Evolutionary conservation across 2,329 filamentous ascomycete genomes (phyloP).

Genomic region (Trichoderma lentiforme): DNA sequence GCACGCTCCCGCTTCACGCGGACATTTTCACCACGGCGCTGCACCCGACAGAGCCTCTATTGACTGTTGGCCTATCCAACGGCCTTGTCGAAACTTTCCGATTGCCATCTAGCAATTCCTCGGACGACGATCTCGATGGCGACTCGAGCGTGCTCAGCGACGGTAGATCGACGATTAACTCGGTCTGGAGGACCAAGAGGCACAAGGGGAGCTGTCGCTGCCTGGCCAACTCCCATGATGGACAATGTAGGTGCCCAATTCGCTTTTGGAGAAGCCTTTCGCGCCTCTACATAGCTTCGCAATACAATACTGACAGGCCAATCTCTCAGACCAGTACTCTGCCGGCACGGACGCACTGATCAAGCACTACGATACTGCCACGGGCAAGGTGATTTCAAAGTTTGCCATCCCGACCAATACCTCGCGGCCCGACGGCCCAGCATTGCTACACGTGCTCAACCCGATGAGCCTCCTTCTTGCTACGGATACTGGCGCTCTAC

Average conservation of each 20-base stretch:
- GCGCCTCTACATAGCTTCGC: not conserved
- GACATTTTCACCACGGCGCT: slow-evolving; percentile 88
- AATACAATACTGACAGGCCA: slow-evolving; percentile 17
- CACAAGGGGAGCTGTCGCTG: slow-evolving; percentile 93
- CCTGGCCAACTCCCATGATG: slow-evolving; percentile 75
- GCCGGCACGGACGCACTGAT: slow-evolving; percentile 59
- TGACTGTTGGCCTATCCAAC: slow-evolving; percentile 79
- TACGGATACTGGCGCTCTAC: slow-evolving; percentile 84
- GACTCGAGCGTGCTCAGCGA: slow-evolving; percentile 50
- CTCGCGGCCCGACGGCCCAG: slow-evolving; percentile 65
- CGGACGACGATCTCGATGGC: slow-evolving; percentile 49
- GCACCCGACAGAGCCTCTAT: slow-evolving; percentile 77
- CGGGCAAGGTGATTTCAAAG: slow-evolving; percentile 74
- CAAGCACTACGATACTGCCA: slow-evolving; percentile 55
- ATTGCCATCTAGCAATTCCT: slow-evolving; percentile 55
- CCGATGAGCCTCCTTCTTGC: slow-evolving; percentile 85
- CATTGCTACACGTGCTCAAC: slow-evolving; percentile 77
- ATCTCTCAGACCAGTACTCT: slow-evolving; percentile 55
- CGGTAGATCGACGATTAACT: slow-evolving; percentile 75
- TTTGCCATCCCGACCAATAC: slow-evolving; percentile 65
- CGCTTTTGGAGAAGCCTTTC: not conserved
- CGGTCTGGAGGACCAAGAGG: slow-evolving; percentile 78
- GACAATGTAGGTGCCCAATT: slow-evolving; percentile 53
- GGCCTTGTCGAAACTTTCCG: slow-evolving; percentile 85
- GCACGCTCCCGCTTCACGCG: slow-evolving; percentile 77